A percentile compares a stretch with the other conserved stretches of the same genome.
Conservation (phyloP, 768 basidiomycete genomes). For the Suillus occidentalis region DNA sequence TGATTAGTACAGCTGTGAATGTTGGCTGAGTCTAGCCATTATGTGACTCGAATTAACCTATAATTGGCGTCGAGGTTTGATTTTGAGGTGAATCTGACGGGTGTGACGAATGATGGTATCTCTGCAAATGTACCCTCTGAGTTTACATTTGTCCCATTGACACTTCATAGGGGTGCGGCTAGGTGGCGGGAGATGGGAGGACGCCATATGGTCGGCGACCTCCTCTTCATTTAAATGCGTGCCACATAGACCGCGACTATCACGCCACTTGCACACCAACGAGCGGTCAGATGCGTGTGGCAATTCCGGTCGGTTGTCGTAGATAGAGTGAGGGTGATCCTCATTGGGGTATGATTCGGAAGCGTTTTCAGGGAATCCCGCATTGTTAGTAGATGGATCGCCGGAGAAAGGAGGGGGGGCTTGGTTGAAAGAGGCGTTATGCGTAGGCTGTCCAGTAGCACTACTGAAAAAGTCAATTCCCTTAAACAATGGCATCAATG, state of each 20-base stretch:
- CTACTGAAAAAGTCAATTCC: too few relatives aligned
- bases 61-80: neutral
- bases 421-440: neutral
- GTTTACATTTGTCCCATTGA: neutral
- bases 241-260: neutral
- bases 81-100: neutral
- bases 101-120: neutral
- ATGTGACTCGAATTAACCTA: too few relatives aligned
- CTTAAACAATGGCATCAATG: too few relatives aligned
- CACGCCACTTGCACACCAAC: neutral
- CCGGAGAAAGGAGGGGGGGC: neutral
- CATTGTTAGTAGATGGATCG: neutral
- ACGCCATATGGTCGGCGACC: neutral
- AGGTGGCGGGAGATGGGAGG: neutral
- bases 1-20: neutral
- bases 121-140: accelerated
- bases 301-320: neutral
- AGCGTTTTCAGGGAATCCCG: too few relatives aligned
- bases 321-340: neutral
- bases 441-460: neutral
- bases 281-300: neutral
- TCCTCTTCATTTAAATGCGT: neutral
- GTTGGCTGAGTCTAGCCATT: neutral
- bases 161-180: neutral
- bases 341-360: neutral